Percentiles rank a stretch among this genome's conserved stretches.
Evolutionary conservation across 768 basidiomycete genomes (phyloP).

Genomic region (Tricholoma furcatifolium): DNA sequence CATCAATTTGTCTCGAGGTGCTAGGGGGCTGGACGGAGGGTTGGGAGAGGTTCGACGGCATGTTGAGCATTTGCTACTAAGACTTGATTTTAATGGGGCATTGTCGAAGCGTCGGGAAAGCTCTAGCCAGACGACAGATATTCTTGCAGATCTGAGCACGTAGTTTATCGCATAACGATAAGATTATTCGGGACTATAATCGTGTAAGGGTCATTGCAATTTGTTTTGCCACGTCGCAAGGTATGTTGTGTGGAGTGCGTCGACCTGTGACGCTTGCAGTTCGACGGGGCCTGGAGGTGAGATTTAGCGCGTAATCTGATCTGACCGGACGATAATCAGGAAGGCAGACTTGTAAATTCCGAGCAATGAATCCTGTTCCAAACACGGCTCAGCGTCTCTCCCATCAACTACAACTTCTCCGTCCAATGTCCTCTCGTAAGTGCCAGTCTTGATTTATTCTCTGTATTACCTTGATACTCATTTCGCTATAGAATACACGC

Average conservation of each 20-base stretch:
- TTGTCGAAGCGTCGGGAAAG: constrained; percentile 52
- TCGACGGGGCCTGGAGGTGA: constrained; percentile 13
- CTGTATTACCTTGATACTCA: constrained; percentile 5
- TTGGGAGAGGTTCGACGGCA: constrained; percentile 69
- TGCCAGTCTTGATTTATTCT: constrained; percentile 12
- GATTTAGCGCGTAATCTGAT: constrained; percentile 18
- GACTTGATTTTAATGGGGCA: constrained; percentile 82
- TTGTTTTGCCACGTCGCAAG: constrained; percentile 1
- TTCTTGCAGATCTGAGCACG: constrained; percentile 35
- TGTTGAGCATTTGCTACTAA: constrained; percentile 77
- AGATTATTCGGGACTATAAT: constrained; percentile 5
- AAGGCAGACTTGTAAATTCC: constrained; percentile 27
- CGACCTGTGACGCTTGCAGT: constrained; percentile 7
- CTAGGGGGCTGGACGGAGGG: constrained; percentile 54
- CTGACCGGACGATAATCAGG: constrained; percentile 19
- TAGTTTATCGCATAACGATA: constrained; percentile 13
- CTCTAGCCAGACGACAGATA: constrained; percentile 24
- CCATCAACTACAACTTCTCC: constrained; percentile 62
- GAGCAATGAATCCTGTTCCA: constrained; percentile 37
- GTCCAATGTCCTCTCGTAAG: constrained; percentile 54
- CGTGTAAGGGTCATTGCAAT: constrained; percentile 9
- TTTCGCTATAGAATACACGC: constrained; percentile 53
- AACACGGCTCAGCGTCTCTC: constrained; percentile 53
- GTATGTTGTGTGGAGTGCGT: constrained; percentile 6
- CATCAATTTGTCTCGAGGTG: constrained; percentile 48